Evolutionary conservation across 306 rosid genomes (phyloP), one percentile per base, ranked within the genome.

Genomic region (Fragaria nilgerrensis): DNA sequence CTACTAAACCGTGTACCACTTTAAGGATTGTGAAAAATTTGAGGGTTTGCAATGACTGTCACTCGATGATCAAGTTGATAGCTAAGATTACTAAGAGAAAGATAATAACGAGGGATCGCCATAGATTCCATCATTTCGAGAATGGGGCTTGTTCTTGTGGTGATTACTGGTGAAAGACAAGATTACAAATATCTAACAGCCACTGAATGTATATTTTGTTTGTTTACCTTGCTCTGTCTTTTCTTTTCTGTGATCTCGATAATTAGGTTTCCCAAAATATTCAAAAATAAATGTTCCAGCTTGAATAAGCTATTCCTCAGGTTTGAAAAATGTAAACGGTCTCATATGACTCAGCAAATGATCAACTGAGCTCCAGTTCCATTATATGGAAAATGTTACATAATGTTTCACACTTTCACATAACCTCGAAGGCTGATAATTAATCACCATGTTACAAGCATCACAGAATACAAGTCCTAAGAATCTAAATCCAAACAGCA

Each of bases 111-210:
- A 82, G 90, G 74, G 88, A 87, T 79, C 86, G 90, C n/a, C 80
- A 71, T 52, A 84, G 88, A 69, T 87, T 82, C 77, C 90, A 87
- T 81, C 88, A 84, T 77, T 87, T 87, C 78, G 88, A 87, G 78
- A 77, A 84, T 45, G 90, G 86, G 22, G 69, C 68, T 64, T 84
- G 88, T 71, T 84, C 90, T 66, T 87, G 85, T 72, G 82, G 64
- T 61, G 81, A 82, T 79, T 84, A 82, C 50, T 87, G 90, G 90
- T 87, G 56, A 81, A 53, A n/a, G 45, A 14, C 23, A 61, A 47
- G 5, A 15, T 20, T 52, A 0, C 34, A 58, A 5, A 73, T 11
- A 36, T 23, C 14, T 3, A 52, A 72, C 64, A 73, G 62, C 36
- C 2, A 3, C 25, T 22, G 16, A 29, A 5, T 7, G 12, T 3